Conservation (phyloP, 2,329 filamentous ascomycete genomes). For the Fusarium penzigii region DNA sequence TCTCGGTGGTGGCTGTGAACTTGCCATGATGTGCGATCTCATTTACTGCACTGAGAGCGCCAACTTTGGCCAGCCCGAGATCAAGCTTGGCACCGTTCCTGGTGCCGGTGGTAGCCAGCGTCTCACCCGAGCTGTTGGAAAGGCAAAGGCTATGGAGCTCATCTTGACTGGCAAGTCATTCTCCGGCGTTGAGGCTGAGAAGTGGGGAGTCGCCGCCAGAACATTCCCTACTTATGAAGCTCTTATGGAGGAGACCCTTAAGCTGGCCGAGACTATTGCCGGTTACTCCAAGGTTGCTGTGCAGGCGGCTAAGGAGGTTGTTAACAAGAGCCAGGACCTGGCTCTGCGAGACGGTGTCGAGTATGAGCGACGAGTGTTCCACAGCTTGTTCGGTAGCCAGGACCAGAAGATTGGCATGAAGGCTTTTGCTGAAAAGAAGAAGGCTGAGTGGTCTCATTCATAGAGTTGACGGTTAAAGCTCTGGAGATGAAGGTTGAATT, state of each 20-base stretch:
- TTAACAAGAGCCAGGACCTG: conserved; percentile 97
- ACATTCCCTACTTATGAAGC: conserved; percentile 79
- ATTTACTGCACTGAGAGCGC: conserved; percentile 84
- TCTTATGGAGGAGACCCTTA: conserved; percentile 76
- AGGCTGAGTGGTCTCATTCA: conserved; percentile 85
- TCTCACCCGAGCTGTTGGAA: conserved; percentile 78
- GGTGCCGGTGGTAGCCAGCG: conserved; percentile 91
- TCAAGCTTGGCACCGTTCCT: conserved; percentile 91
- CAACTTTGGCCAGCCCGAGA: conserved; percentile 95
- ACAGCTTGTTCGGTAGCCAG: conserved; percentile 86
- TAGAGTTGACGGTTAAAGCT: conserved; percentile 40
- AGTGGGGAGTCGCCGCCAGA: conserved; percentile 87
- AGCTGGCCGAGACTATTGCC: conserved; percentile 88
- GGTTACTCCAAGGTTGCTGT: conserved; percentile 84
- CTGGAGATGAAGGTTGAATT: conserved; percentile 2
- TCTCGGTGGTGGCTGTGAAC: conserved; percentile 91
- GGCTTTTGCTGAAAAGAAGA: conserved; percentile 93
- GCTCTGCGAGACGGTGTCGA: conserved; percentile 87
- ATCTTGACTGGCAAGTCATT: conserved; percentile 86
- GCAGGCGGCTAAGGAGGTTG: conserved; percentile 93
- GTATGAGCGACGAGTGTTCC: conserved; percentile 91
- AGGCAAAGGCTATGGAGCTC: conserved; percentile 87
- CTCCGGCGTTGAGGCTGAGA: conserved; percentile 77
- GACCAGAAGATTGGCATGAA: conserved; percentile 98
- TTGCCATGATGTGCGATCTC: conserved; percentile 97